Evolutionary conservation across 2,329 filamentous ascomycete species (phyloP).

Genomic region (Fusarium algeriense): DNA sequence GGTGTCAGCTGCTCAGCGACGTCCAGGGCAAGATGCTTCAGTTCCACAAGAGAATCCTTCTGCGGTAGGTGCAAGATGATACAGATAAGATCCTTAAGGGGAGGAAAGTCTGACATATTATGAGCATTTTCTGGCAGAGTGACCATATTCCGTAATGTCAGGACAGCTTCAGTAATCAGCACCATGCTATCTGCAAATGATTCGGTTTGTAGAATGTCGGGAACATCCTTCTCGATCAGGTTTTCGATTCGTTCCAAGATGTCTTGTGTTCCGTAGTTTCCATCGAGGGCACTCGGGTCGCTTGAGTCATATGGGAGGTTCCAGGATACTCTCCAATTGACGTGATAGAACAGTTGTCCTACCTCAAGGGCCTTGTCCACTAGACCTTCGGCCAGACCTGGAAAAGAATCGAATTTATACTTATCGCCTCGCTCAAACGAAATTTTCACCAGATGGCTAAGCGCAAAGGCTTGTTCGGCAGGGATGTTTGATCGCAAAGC

Average conservation of each 20-base stretch:
- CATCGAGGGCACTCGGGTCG: slow-evolving; percentile 60
- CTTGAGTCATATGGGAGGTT: slow-evolving; percentile 64
- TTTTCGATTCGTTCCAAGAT: slow-evolving; percentile 76
- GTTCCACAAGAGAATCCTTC: slow-evolving; percentile 78
- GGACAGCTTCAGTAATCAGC: slow-evolving; percentile 84
- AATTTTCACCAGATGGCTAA: slow-evolving; percentile 95
- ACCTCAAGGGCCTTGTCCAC: slow-evolving; percentile 87
- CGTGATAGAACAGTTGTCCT: slow-evolving; percentile 81
- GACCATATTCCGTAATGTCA: slow-evolving; percentile 97
- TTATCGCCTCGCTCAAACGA: slow-evolving; percentile 95
- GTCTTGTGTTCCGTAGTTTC: slow-evolving; percentile 63
- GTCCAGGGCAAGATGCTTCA: slow-evolving; percentile 92
- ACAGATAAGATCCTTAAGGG: slow-evolving; percentile 84
- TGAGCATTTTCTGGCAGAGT: slow-evolving; percentile 88
- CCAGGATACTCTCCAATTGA: slow-evolving; percentile 85
- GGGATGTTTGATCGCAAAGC: slow-evolving; percentile 83
- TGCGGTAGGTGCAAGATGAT: slow-evolving; percentile 83
- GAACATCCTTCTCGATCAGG: slow-evolving; percentile 69
- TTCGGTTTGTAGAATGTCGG: slow-evolving; percentile 78
- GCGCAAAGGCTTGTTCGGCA: slow-evolving; percentile 89
- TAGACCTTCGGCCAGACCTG: slow-evolving; percentile 86
- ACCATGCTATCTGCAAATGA: slow-evolving; percentile 78
- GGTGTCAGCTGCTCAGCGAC: slow-evolving; percentile 92
- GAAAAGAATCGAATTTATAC: slow-evolving; percentile 93
- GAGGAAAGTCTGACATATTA: slow-evolving; percentile 80